Conservation (phyloP, 208 protist genomes). For the Strigomonas oncopelti region DNA sequence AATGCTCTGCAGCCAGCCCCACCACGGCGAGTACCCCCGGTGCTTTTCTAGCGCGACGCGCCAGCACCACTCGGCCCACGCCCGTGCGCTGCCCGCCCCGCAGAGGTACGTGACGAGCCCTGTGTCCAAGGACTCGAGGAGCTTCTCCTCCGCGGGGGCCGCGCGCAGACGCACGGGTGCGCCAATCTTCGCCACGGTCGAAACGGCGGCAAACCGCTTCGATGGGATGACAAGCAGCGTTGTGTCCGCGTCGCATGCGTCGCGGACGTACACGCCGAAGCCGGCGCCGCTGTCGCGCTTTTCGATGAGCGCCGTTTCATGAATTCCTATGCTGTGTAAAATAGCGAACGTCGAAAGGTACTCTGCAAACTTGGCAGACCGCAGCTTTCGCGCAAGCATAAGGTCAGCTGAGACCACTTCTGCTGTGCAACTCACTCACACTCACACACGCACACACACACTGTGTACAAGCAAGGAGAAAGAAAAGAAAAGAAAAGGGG, state of each 20-base stretch:
- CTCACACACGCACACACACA: too few relatives aligned
- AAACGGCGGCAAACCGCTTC: constrained; percentile 41
- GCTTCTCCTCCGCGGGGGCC: not conserved
- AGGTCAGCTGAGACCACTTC: not conserved
- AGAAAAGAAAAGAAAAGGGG: not conserved
- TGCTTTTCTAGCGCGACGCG: constrained; percentile 73
- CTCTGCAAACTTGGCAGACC: constrained; percentile 77
- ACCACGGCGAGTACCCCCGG: constrained; percentile 64
- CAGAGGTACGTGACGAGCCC: constrained; percentile 56
- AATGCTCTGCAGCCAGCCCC: constrained; percentile 79
- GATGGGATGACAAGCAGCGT: constrained; percentile 74
- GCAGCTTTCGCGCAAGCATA: constrained; percentile 24
- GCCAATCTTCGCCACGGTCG: constrained; percentile 53
- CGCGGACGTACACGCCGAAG: constrained; percentile 75
- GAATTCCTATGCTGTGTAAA: constrained; percentile 67
- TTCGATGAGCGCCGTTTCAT: constrained; percentile 79
- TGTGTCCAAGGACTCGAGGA: constrained; percentile 20
- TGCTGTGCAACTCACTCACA: not conserved
- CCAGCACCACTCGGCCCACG: constrained; percentile 79
- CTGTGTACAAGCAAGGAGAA: constrained; percentile 1
- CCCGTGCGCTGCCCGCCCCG: constrained; percentile 6
- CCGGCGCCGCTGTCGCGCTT: constrained; percentile 67
- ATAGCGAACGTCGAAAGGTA: constrained; percentile 86
- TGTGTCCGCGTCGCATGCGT: constrained; percentile 82
- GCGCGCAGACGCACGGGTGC: not conserved